phyloP scores from a whole-genome alignment of 2,329 filamentous ascomycete species.

The Penicillium sp. region DNA sequence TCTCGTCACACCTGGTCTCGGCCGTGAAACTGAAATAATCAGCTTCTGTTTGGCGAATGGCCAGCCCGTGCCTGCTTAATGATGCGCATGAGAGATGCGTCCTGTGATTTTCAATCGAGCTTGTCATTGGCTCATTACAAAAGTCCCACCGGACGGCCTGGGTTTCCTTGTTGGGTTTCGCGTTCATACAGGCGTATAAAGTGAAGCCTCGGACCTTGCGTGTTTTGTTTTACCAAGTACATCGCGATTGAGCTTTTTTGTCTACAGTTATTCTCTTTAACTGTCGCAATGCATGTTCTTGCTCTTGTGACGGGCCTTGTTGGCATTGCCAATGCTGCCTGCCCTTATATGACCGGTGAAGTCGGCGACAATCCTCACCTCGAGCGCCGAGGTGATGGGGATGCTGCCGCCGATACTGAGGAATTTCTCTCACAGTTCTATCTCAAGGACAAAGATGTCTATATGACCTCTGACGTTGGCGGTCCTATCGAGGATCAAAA shows the following conservation, averaged over 20 bases:
- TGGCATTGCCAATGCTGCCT: slow-evolving; percentile 40
- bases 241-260: not conserved
- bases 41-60: slow-evolving; percentile 12
- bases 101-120: not conserved
- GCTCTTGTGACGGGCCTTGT: slow-evolving; percentile 30
- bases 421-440: slow-evolving; percentile 47
- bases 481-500: slow-evolving; percentile 66
- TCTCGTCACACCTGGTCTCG: slow-evolving; percentile 11
- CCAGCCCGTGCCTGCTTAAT: slow-evolving; percentile 6
- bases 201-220: not conserved
- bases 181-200: slow-evolving; percentile 11
- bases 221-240: not conserved
- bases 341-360: slow-evolving; percentile 44
- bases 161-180: not conserved
- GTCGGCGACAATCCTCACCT: slow-evolving; percentile 14
- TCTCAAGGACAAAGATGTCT: slow-evolving; percentile 55
- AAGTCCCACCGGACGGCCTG: not conserved
- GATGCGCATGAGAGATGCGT: not conserved
- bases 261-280: not conserved
- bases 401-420: slow-evolving; percentile 35
- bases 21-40: slow-evolving; percentile 18
- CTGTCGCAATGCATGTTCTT: slow-evolving; percentile 27
- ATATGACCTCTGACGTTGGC: slow-evolving; percentile 65
- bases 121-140: slow-evolving; percentile 8
- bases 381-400: slow-evolving; percentile 25